Evolutionary conservation across 2,329 filamentous ascomycete genomes (phyloP), one percentile per base, ranked within the genome.

Genomic region (Anisogramma anomala): DNA sequence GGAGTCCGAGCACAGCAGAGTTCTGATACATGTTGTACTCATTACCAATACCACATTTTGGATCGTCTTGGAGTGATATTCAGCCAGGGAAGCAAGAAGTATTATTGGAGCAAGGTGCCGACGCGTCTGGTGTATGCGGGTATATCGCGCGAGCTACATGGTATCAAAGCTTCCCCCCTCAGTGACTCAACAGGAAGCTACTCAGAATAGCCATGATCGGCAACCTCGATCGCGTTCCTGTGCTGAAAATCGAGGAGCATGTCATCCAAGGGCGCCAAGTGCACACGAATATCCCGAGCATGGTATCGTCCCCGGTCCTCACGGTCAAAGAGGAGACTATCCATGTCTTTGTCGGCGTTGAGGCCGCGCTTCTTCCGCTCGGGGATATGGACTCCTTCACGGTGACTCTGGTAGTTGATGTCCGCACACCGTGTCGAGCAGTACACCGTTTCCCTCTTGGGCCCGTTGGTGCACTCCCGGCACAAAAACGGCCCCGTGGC

Each of bases 401-500:
- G 55, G 42, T 62, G 59, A 1, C 46, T 44, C 36, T 54, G 51
- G 36, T 60, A 60, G 33, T 60, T 53, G 17, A 48, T 42, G 25
- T 46, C 50, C 13, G 57, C 56, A 37, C 59, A 62, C n/a, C 46
- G 46, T 6, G 49, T 39, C 23, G 49, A 55, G 50, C 59, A 62
- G 52, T 56, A 61, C 8, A 55, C 36, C 3, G 54, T 52, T 5
- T 50, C 43, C 8, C 50, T 46, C 41, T 53, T 53, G 22, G 56
- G 52, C 13, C 49, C 39, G 15, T 47, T 39, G 6, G 57, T 50
- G 48, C 59, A 62, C 39, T 61, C 58, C 17, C 45, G 52, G 51
- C 59, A 62, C 47, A 61, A 55, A 34, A 40, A 50, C 17, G 40
- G 40, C 7, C 41, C 37, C 11, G 42, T 38, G 28, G 38, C 43